Base-by-base conservation (phyloP, 148 eudicot species). In the Rhododendron griersonianum region DNA sequence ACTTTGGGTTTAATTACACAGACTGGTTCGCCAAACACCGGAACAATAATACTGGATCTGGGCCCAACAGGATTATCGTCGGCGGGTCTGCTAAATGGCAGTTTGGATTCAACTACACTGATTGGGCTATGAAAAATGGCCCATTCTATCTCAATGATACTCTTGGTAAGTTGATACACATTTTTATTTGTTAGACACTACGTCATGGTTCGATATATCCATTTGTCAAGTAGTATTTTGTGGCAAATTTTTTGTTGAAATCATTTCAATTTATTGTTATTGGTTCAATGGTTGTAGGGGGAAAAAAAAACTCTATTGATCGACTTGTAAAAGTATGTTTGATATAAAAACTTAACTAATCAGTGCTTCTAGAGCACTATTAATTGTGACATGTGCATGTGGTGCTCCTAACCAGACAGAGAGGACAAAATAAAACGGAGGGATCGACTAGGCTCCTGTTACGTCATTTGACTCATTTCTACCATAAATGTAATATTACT, bases 91-190 rank as follows among this genome's bases (percentile, higher is more conserved):
- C 83, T 33, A 80, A 88, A 3, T 92, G 92, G 93, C 90, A 83
- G 19, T 92, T 90, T 23, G 91, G 91, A 51, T 87, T 92, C 69
- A 92, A 92, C 73, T 92, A 92, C 85, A 79, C 90, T 44, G 91
- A 89, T 6, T 92, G 94, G 94, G 91, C 94, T 77, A 65, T 91
- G 33, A 89, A 92, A 74, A 88, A 65, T 16, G 90, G 88, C 47
- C 92, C 94, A 1, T 89, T 88, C 65, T 92, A 88, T 89, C 83
- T 92, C 61, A 89, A 91, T 55, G 94, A 92, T 28, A 82, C 86
- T 78, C 85, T 92, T 6, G 93, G 93, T 92, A 91, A 53, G 39
- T 21, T 2, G 16, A 48, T 45, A 39, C 63, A 47, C 2, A 13
- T 18, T 30, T 41, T 30, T 71, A 14, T 4, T 30, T 71, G 2